Percentiles rank a stretch among this genome's conserved stretches.
Evolutionary conservation across 2,329 filamentous ascomycete species (phyloP).

Genomic region (Fusarium sp.): DNA sequence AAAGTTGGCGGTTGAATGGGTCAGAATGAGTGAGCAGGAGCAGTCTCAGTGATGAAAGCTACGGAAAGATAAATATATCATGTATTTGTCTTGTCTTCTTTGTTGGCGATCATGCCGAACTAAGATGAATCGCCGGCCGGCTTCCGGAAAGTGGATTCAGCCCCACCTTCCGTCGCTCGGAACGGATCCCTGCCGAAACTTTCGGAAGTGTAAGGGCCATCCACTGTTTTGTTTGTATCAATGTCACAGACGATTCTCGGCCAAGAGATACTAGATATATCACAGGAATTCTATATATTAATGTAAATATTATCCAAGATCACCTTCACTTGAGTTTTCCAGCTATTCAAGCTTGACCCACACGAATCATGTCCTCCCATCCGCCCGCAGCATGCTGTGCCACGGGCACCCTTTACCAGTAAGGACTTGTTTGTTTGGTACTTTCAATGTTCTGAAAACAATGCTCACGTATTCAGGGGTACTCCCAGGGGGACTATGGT

Average conservation of each 20-base stretch:
- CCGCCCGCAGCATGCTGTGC: constrained; percentile 24
- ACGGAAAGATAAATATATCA: not conserved
- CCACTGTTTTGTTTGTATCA: not conserved
- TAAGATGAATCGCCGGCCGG: not conserved
- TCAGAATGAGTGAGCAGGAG: too few species aligned
- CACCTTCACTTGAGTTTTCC: not conserved
- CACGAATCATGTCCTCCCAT: constrained; percentile 13
- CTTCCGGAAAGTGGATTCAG: not conserved
- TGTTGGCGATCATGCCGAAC: not conserved
- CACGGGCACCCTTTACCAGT: constrained; percentile 16
- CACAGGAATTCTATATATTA: not conserved
- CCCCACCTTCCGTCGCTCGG: constrained; percentile 29
- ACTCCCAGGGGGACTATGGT: not conserved
- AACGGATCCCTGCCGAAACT: not conserved
- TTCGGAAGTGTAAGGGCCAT: not conserved
- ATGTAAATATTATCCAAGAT: not conserved
- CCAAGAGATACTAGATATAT: not conserved
- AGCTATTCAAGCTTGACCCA: not conserved
- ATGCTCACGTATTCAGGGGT: not conserved
- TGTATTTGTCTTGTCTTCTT: not conserved
- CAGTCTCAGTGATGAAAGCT: not conserved
- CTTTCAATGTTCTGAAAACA: rapidly evolving
- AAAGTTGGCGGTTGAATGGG: not conserved
- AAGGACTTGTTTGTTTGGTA: not conserved
- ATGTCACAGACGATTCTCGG: not conserved